Evolutionary conservation across 1,139 yeast species (phyloP).

Genomic region (Hyphopichia khmerensis): DNA sequence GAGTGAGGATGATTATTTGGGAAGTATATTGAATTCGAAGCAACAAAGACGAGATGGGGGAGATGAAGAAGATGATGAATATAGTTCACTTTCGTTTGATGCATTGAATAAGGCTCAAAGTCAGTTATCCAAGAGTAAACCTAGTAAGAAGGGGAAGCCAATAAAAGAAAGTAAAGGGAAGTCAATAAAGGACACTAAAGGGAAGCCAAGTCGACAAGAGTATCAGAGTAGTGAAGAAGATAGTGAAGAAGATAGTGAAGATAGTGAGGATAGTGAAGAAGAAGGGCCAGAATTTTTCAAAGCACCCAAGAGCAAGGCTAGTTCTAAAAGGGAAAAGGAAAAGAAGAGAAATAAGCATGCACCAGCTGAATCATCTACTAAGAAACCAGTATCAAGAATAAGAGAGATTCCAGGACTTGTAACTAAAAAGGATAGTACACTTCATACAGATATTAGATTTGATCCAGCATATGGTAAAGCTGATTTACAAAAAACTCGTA

Average conservation of each 20-base stretch:
- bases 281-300: no score
- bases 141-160: conserved; percentile 2
- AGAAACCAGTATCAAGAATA: conserved; percentile 65
- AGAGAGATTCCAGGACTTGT: conserved; percentile 76
- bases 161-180: background rate
- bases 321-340: no score
- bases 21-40: background rate
- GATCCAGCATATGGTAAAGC: conserved; percentile 89
- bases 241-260: conserved; percentile 8
- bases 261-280: conserved; percentile 5
- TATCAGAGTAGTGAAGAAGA: background rate
- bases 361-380: conserved; percentile 72
- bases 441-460: conserved; percentile 80
- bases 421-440: conserved; percentile 35
- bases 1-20: conserved; percentile 4
- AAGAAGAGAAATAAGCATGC: conserved; percentile 65
- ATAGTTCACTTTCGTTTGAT: conserved; percentile 51
- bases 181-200: background rate
- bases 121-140: conserved; percentile 32
- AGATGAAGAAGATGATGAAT: conserved; percentile 8
- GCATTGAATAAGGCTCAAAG: conserved; percentile 58
- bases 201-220: background rate
- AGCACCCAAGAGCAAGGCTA: background rate
- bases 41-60: no score
- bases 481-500: conserved; percentile 61